Evolutionary conservation across 176 grass and related monocot species (phyloP).

Genomic region (Oryza australiensis): DNA sequence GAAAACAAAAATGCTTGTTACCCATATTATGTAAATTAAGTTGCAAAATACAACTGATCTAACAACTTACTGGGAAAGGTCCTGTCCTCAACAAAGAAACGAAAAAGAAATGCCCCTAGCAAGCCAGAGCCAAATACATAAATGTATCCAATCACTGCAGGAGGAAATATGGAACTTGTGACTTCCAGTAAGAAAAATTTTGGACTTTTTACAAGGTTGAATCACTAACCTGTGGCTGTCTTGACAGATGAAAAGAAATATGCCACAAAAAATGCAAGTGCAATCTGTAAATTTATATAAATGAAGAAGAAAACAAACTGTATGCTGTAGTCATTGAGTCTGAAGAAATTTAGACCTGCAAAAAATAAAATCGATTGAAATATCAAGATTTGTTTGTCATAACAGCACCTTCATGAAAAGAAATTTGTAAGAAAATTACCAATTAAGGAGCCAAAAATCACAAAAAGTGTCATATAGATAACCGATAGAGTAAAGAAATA

Average conservation of each 20-base stretch:
- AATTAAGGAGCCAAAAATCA: slow-evolving; percentile 60
- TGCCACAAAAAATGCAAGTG: slow-evolving; percentile 51
- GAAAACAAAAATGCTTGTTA: slow-evolving; percentile 25
- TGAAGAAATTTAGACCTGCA: slow-evolving; percentile 66
- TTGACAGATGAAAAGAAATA: slow-evolving; percentile 60
- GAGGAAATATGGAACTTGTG: background rate
- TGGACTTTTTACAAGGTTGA: slow-evolving; percentile 20
- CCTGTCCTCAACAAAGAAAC: slow-evolving; percentile 56
- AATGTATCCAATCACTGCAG: slow-evolving; percentile 62
- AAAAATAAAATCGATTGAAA: slow-evolving; percentile 34
- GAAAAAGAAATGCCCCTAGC: slow-evolving; percentile 69
- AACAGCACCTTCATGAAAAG: slow-evolving; percentile 19
- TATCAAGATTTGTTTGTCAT: background rate
- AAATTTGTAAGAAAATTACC: slow-evolving; percentile 14
- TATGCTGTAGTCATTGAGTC: slow-evolving; percentile 48
- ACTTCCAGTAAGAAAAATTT: slow-evolving; percentile 25
- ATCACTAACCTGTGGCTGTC: slow-evolving; percentile 54
- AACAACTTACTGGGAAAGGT: slow-evolving; percentile 64
- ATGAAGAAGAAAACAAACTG: slow-evolving; percentile 61
- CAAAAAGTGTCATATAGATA: slow-evolving; percentile 51
- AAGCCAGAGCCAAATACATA: slow-evolving; percentile 78
- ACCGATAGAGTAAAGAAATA: slow-evolving; percentile 61
- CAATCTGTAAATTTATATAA: slow-evolving; percentile 73
- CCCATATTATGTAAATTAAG: slow-evolving; percentile 6
- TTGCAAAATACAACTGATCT: slow-evolving; percentile 9